phyloP scores from a whole-genome alignment of 1,139 yeast genomes.

The Zygoascus sp. region DNA sequence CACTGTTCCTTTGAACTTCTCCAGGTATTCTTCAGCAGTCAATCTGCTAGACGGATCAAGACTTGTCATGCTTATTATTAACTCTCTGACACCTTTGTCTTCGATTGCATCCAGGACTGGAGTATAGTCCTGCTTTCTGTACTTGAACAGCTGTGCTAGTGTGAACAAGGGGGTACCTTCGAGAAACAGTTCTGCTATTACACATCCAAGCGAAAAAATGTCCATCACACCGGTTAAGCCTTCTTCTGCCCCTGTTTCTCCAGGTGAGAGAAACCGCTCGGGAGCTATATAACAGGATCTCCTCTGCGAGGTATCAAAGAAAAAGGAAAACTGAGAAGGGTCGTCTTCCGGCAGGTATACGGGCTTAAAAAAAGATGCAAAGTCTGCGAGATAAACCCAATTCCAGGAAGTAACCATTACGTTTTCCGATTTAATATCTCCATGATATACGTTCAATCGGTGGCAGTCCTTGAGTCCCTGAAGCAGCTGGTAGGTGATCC shows the following conservation, averaged over 20 bases:
- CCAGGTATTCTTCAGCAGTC: constrained; percentile 51
- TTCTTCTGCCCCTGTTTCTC: constrained; percentile 28
- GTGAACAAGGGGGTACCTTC: constrained; percentile 89
- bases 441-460: constrained; percentile 61
- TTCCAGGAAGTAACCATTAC: constrained; percentile 83
- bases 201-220: constrained; percentile 86
- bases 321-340: constrained; percentile 90
- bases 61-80: constrained; percentile 60
- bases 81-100: constrained; percentile 46
- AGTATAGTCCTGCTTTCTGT: constrained; percentile 59
- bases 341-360: constrained; percentile 84
- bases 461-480: constrained; percentile 63
- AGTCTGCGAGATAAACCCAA: constrained; percentile 80
- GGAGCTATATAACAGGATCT: constrained; percentile 92
- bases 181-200: constrained; percentile 78
- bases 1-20: constrained; percentile 42
- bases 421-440: constrained; percentile 89
- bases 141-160: constrained; percentile 79
- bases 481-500: constrained; percentile 78
- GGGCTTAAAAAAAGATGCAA: constrained; percentile 74
- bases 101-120: constrained; percentile 59
- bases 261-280: constrained; percentile 60
- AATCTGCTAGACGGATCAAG: constrained; percentile 59
- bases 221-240: constrained; percentile 70
- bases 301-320: constrained; percentile 84